Conservation (phyloP, 176 grass and related monocot species). For the Zea mays region Zm-B73-REFERENCE-NAM-5.0 NC_050099.1:17378501-17379000, state of each 20-base stretch:
- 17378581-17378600: not conserved
- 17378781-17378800: conserved; percentile 77
- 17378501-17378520: not conserved
- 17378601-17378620: not conserved
- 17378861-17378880: conserved; percentile 36
- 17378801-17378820: conserved; percentile 68
- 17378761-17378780: conserved; percentile 64
- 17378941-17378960: not conserved
- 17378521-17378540: not conserved
- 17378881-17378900: conserved; percentile 4
- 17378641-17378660: not conserved
- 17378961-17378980: not conserved
- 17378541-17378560: not conserved
- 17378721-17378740: conserved; percentile 80
- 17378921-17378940: not conserved
- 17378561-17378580: not conserved
- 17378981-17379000: not conserved
- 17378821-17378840: conserved; percentile 67
- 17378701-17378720: conserved; percentile 87
- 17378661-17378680: not conserved
- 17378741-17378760: conserved; percentile 74
- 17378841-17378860: conserved; percentile 64
- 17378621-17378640: not conserved
- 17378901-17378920: not conserved
- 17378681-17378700: conserved; percentile 82